These are phyloP conservation scores for Lepidopterella palustris DNA, from an alignment of 495 filamentous ascomycete species.

Conservation along the genomic window DNA sequence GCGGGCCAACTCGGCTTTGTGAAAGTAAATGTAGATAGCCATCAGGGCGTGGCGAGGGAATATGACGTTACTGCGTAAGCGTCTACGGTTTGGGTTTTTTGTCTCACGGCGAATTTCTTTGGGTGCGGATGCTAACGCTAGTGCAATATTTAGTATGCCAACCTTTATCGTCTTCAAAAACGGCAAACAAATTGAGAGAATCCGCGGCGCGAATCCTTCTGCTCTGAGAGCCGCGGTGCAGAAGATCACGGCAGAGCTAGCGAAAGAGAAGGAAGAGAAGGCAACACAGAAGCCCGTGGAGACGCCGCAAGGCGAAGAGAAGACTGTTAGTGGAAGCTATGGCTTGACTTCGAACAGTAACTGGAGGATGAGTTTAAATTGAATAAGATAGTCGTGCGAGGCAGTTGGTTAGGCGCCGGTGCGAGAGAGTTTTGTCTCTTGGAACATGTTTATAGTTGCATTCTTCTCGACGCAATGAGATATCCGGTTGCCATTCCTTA, in stretches of 20 bases:
- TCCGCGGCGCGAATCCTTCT: slow-evolving; percentile 21
- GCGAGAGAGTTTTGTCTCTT: too few relatives aligned
- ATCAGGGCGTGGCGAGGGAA: slow-evolving; percentile 17
- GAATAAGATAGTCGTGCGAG: too few relatives aligned
- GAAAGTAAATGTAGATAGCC: slow-evolving; percentile 28
- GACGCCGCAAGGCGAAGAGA: slow-evolving; percentile 14
- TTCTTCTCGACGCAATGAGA: too few relatives aligned
- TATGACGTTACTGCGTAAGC: slow-evolving; percentile 22
- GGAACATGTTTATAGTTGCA: too few relatives aligned
- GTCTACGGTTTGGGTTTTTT: background rate
- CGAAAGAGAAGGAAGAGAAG: background rate
- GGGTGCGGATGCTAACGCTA: too few relatives aligned
- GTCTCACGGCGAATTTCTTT: background rate
- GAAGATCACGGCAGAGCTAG: slow-evolving; percentile 4
- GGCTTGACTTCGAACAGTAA: slow-evolving; percentile 19
- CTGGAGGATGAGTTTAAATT: slow-evolving; percentile 17
- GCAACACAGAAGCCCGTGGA: background rate
- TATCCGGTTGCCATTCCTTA: too few relatives aligned
- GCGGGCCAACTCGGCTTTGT: slow-evolving; percentile 22
- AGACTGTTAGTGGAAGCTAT: slow-evolving; percentile 28
- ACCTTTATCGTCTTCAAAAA: slow-evolving; percentile 30
- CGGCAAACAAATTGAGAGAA: slow-evolving; percentile 15
- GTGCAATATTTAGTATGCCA: slow-evolving; percentile 15
- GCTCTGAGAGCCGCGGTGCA: slow-evolving; percentile 19
- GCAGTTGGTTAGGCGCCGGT: too few relatives aligned